A percentile compares a stretch with the other conserved stretches of the same genome.
Conservation (phyloP, 768 basidiomycete genomes). For the Myochromella boudieri region DNA sequence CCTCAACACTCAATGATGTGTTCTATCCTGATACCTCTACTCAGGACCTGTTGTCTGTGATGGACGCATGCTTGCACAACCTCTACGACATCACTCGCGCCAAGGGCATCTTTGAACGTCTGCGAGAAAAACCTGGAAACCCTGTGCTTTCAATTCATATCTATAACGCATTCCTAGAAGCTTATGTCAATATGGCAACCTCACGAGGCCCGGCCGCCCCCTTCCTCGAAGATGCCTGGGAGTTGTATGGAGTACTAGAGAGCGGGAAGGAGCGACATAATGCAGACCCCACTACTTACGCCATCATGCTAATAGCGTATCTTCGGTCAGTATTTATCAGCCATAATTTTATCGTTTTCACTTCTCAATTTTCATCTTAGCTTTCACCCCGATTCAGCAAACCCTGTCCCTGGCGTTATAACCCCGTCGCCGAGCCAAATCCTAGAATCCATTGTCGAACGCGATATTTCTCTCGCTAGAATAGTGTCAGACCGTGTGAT, state of each 20-base stretch:
- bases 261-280: conserved; percentile 39
- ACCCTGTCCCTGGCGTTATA: conserved; percentile 15
- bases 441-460: conserved; percentile 44
- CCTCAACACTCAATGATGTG: conserved; percentile 39
- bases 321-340: conserved; percentile 39
- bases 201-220: conserved; percentile 42
- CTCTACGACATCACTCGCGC: conserved; percentile 78
- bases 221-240: conserved; percentile 67
- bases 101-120: conserved; percentile 63
- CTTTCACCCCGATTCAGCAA: conserved; percentile 35
- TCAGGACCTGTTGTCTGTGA: conserved; percentile 71
- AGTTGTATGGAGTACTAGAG: conserved; percentile 61
- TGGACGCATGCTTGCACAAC: conserved; percentile 81
- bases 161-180: conserved; percentile 68
- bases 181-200: conserved; percentile 60
- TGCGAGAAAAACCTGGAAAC: conserved; percentile 40
- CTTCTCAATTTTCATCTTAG: conserved; percentile 23
- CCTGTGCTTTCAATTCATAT: conserved; percentile 42
- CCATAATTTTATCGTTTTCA: neutral
- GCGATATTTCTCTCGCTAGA: conserved; percentile 46
- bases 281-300: conserved; percentile 64
- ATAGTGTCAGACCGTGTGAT: conserved; percentile 62
- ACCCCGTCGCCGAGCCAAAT: conserved; percentile 30
- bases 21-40: conserved; percentile 67
- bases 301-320: conserved; percentile 63